Evolutionary conservation across 73 alveolate genomes (phyloP), one percentile per base, ranked within the genome.

Genomic region (Uronychia setigera): DNA sequence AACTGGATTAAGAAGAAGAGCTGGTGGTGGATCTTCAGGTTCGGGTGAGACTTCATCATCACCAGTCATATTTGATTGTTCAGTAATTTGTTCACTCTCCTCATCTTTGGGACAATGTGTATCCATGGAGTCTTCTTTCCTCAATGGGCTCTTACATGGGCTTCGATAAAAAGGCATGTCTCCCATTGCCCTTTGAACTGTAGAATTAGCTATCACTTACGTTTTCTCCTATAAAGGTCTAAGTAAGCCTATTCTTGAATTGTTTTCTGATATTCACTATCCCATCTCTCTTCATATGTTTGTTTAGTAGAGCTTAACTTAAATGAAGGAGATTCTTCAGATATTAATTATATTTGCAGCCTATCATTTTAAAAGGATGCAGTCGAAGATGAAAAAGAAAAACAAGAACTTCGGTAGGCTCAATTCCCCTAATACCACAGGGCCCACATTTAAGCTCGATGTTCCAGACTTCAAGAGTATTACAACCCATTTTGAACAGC

Each of bases 381-480:
- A 46, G 67, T 19, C 67, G n/a, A 19, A 19, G 5, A 13, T 67
- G 79, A 67, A 67, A 5, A 67, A 67, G 30, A 67, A 80, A 86
- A 87, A 87, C 35, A 87, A 87, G 85, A 80, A 87, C 74, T 87
- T 87, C 60, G 93, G 93, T 87, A 87, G 80, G 89, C 29, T 30
- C 1, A 5, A 28, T 29, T 0, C 76, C 46, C 85, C 33, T 67
- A 76, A 9, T 80, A 67, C 11, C 60, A 34, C 75, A 87, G 93
- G 93, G n/a, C 93, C 93, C 29, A 80, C 67, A 29, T 58, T 58
- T 26, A 80, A 80, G 60, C 85, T 87, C 27, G 28, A 77, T 25
- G 93, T 87, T 26, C 88, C 88, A 14, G 93, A 87, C 80, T 87
- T 87, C 81, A 78, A 87, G 60, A 34, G 78, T 76, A 87, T 87